These are phyloP conservation scores for Taiwanofungus camphoratus DNA, from an alignment of 1,284 basidiomycete species.

Conservation along the genomic window DNA sequence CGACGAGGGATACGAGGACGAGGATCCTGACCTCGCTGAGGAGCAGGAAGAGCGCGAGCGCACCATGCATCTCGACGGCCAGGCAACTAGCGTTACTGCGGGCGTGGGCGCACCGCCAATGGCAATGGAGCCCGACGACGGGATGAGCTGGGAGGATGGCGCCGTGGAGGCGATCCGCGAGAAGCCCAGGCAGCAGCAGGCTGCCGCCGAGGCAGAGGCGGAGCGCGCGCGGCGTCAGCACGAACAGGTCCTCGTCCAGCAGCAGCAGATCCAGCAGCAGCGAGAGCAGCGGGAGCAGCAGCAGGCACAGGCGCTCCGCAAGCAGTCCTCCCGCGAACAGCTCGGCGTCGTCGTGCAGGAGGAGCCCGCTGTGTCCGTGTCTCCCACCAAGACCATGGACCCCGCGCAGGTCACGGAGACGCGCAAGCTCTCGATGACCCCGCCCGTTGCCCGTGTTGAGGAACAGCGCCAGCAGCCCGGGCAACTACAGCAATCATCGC, in stretches of 20 bases:
- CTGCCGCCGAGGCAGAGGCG: constrained; percentile 10
- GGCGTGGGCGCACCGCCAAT: constrained; percentile 5
- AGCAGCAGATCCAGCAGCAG: constrained; percentile 25
- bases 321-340: constrained; percentile 36
- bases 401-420: constrained; percentile 59
- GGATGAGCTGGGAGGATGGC: constrained; percentile 71
- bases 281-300: constrained; percentile 26
- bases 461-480: constrained; percentile 25
- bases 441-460: constrained; percentile 53
- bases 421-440: constrained; percentile 70
- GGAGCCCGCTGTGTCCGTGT: constrained; percentile 21
- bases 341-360: constrained; percentile 23
- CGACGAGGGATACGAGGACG: constrained; percentile 65
- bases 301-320: constrained; percentile 24
- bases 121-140: constrained; percentile 61
- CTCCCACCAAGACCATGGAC: constrained; percentile 38
- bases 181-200: constrained; percentile 16
- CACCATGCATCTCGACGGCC: constrained; percentile 7
- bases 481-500: constrained; percentile 10
- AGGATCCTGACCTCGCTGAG: constrained; percentile 56
- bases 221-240: constrained; percentile 17
- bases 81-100: too few species aligned
- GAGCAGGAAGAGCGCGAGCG: constrained; percentile 34
- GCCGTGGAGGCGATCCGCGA: constrained; percentile 45
- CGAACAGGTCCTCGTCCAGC: constrained; percentile 22